phyloP scores from a whole-genome alignment of 2,329 filamentous ascomycete species.

The Cordyceps pruinosa region DNA sequence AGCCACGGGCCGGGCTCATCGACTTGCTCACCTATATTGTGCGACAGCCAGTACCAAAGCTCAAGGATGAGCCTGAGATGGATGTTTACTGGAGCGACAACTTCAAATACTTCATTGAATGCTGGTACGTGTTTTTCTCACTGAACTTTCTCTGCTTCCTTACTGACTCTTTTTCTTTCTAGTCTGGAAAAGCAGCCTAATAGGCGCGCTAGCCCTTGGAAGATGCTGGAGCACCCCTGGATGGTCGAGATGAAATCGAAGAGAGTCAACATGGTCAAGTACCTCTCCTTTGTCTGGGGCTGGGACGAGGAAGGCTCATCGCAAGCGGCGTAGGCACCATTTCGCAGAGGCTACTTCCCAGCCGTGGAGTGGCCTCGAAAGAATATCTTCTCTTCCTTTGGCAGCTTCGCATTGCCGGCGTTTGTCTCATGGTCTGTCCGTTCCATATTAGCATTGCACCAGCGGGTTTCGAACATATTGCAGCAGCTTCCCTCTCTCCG shows the following conservation, averaged over 20 bases:
- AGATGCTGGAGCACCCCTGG: constrained; percentile 98
- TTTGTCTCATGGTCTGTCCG: background rate
- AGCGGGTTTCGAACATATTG: background rate
- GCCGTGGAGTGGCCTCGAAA: background rate
- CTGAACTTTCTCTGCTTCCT: background rate
- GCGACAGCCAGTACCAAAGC: constrained; percentile 83
- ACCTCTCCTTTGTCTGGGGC: constrained; percentile 91
- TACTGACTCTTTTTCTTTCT: constrained; percentile 21
- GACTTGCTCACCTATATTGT: constrained; percentile 97
- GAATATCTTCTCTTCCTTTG: background rate
- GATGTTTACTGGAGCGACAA: constrained; percentile 92
- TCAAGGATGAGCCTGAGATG: constrained; percentile 89
- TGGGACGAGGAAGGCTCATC: constrained; percentile 62
- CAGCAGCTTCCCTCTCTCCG: background rate
- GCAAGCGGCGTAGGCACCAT: background rate
- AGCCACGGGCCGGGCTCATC: constrained; percentile 85
- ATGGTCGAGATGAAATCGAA: constrained; percentile 94
- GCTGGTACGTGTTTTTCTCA: constrained; percentile 64
- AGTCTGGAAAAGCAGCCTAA: constrained; percentile 91
- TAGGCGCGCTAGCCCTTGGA: constrained; percentile 88
- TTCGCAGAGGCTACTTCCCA: background rate
- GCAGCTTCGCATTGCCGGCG: background rate
- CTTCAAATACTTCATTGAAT: constrained; percentile 99
- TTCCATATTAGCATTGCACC: background rate
- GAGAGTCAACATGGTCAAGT: constrained; percentile 95